phyloP scores from a whole-genome alignment of 108 stramenopile species.

The Aurantiochytrium sp. region DNA sequence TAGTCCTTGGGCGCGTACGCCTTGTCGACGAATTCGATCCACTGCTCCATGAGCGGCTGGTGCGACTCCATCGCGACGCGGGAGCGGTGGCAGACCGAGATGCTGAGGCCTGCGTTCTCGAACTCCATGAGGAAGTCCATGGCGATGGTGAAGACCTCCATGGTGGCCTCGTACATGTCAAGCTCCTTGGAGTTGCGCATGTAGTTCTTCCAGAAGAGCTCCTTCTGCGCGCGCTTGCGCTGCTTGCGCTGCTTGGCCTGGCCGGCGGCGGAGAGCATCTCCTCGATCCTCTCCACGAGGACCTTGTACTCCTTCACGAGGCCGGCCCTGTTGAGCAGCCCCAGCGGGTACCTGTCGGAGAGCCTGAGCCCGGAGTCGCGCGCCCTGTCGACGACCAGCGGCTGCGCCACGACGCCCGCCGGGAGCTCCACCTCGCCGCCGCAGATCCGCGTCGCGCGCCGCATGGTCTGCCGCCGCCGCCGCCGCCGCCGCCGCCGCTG shows the following conservation, averaged over 20 bases:
- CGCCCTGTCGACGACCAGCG: neutral
- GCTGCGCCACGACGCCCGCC: constrained; percentile 9
- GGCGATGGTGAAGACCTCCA: constrained; percentile 66
- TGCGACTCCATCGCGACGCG: neutral
- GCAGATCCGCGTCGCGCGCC: neutral
- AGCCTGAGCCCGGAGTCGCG: neutral
- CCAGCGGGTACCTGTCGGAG: neutral
- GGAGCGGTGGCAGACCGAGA: neutral
- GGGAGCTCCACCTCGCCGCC: constrained; percentile 27
- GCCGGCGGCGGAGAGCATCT: neutral
- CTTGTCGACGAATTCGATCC: constrained; percentile 22
- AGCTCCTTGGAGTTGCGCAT: neutral
- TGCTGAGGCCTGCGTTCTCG: constrained; percentile 44
- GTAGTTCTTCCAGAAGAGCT: neutral
- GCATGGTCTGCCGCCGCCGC: neutral
- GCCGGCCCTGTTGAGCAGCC: neutral
- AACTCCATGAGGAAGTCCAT: constrained; percentile 57
- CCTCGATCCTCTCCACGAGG: neutral
- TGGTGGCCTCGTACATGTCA: neutral
- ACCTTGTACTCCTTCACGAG: neutral
- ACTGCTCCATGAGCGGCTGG: constrained; percentile 5
- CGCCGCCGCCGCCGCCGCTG: too few species aligned
- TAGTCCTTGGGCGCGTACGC: neutral
- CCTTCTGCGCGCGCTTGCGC: neutral
- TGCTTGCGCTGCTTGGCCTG: neutral